Evolutionary conservation across 805 yeast genomes (phyloP).

Genomic region (Yamadazyma philogaea): DNA sequence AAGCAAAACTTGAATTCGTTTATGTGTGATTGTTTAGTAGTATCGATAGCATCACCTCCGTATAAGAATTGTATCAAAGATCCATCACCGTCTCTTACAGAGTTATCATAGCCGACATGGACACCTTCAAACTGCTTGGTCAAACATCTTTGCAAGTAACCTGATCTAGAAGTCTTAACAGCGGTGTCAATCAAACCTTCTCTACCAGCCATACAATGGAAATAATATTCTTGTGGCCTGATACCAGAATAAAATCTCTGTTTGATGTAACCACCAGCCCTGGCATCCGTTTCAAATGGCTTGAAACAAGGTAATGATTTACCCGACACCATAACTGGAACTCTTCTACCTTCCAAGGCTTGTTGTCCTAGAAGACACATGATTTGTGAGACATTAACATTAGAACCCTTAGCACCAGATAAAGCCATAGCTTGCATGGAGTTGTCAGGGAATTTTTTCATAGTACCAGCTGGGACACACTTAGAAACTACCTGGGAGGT

Average conservation of each 20-base stretch:
- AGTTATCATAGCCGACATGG: conserved; percentile 87
- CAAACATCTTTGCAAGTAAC: conserved; percentile 96
- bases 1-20: conserved; percentile 89
- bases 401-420: conserved; percentile 99
- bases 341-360: conserved; percentile 98
- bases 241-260: conserved; percentile 97
- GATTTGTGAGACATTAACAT: conserved; percentile 97
- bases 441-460: conserved; percentile 92
- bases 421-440: conserved; percentile 99
- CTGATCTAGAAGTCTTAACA: conserved; percentile 96
- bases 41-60: conserved; percentile 97
- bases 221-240: conserved; percentile 96
- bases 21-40: conserved; percentile 91
- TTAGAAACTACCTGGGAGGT: conserved; percentile 92
- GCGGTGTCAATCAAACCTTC: conserved; percentile 99
- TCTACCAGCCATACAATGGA: conserved; percentile 99
- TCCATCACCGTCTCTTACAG: conserved; percentile 95
- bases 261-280: conserved; percentile 98
- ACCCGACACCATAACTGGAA: conserved; percentile 98
- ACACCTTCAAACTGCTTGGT: conserved; percentile 98
- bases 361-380: conserved; percentile 99
- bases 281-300: conserved; percentile 93
- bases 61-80: conserved; percentile 89
- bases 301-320: conserved; percentile 95
- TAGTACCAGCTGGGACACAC: conserved; percentile 95